Evolutionary conservation across 1,139 yeast genomes (phyloP).

Genomic region (Kodamaea derodonti): DNA sequence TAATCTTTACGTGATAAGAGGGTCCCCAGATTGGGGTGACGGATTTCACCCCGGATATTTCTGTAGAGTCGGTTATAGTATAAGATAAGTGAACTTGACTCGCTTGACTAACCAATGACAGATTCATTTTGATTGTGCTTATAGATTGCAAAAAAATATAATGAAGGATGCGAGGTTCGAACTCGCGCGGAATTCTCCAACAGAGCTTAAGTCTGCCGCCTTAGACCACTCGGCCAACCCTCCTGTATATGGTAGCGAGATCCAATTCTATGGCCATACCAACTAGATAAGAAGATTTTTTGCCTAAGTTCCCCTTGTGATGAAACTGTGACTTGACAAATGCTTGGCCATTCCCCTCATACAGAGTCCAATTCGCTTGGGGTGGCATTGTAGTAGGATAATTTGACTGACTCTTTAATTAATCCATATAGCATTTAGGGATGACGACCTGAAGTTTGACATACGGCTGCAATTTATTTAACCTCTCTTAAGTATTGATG

Average conservation of each 20-base stretch:
- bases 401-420: no score
- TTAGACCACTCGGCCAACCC: slow-evolving; percentile 57
- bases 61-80: neutral
- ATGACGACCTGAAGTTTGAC: no score
- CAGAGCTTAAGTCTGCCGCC: slow-evolving; percentile 56
- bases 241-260: slow-evolving; percentile 22
- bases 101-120: neutral
- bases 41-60: neutral
- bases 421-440: no score
- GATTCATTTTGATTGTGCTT: neutral
- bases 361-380: no score
- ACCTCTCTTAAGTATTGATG: no score
- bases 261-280: no score
- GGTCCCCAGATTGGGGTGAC: neutral
- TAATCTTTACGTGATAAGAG: neutral
- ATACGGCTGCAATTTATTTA: no score
- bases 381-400: no score
- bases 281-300: no score
- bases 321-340: no score
- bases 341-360: no score
- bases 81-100: neutral
- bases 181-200: slow-evolving; percentile 73
- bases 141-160: slow-evolving; percentile 30
- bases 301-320: no score
- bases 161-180: slow-evolving; percentile 84